Evolutionary conservation across 306 rosid genomes (phyloP), one percentile per base, ranked within the genome.

Genomic region (Cyclanthera cordifolia): DNA sequence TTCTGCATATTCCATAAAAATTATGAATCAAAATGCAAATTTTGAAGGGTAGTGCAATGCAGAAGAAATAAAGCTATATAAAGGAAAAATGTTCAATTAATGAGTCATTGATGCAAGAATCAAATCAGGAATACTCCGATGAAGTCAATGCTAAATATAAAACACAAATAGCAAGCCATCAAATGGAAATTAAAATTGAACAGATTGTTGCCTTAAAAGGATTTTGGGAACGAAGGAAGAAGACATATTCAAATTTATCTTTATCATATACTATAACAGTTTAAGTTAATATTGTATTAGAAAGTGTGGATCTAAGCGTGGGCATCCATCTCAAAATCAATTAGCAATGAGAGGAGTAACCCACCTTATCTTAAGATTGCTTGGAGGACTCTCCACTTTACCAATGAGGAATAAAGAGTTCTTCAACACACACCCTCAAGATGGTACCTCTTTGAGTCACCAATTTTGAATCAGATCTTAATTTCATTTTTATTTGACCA

Each of bases 1-100:
- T 71, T 82, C 96, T 92, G 96, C 80, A 84, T 71, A 77, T 48
- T 63, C 78, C 74, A 70, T 6, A 48, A 74, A 53, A 76, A 71
- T 58, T 14, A 76, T 47, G 72, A 37, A 1, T 34, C 70, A 53
- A 70, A 51, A n/a, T 63, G 3, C 32, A 39, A 61, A 32, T 39
- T 39, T 63, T n/a, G 11, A 63, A 9, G 11, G 47, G 17, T 11
- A 61, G 49, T 45, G 23, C 27, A 16, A 47, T 8, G 72, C 59
- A 39, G 6, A 72, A 53, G 24, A 39, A 51, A 47, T 16, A 51
- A 10, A 48, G 41, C 41, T 47, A 39, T 13, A 10, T 41, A 41
- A 43, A 43, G 8, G 5, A 23, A 66, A 17, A 0, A n/a, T 45
- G 23, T 41, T 7, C 71, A 46, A 24, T 24, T 21, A 3, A 15